Evolutionary conservation across 768 basidiomycete genomes (phyloP).

Genomic region (Collybia sp.): DNA sequence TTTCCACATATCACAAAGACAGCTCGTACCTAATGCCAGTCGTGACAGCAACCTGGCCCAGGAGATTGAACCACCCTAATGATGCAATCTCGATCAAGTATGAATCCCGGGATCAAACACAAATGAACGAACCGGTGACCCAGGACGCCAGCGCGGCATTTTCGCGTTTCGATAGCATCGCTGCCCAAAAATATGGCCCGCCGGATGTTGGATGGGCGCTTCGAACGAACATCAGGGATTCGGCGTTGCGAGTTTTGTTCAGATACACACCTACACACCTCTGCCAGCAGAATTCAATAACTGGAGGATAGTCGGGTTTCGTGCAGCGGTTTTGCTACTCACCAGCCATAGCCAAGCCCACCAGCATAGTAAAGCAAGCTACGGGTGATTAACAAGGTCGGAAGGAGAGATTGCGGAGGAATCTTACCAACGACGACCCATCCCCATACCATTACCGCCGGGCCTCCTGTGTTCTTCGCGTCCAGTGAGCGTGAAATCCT

Average conservation of each 20-base stretch:
- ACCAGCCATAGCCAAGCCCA: slow-evolving; percentile 77
- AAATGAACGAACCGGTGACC: slow-evolving; percentile 45
- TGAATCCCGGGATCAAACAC: too few relatives aligned
- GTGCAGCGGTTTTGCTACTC: slow-evolving; percentile 9
- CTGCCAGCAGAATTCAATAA: slow-evolving; percentile 15
- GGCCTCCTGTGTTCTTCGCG: slow-evolving; percentile 66
- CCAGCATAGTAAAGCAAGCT: slow-evolving; percentile 64
- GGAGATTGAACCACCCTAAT: slow-evolving; percentile 64
- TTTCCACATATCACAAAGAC: not conserved
- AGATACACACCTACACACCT: slow-evolving; percentile 40
- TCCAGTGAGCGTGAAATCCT: not conserved
- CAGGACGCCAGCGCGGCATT: slow-evolving; percentile 66
- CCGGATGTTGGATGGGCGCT: slow-evolving; percentile 71
- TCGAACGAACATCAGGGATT: slow-evolving; percentile 8
- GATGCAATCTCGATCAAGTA: too few relatives aligned
- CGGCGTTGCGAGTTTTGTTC: not conserved
- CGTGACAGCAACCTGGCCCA: slow-evolving; percentile 75
- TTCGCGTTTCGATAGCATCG: slow-evolving; percentile 57
- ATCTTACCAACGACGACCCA: slow-evolving; percentile 58
- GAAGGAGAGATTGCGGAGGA: not conserved
- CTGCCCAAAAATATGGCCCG: slow-evolving; percentile 81
- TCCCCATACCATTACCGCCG: slow-evolving; percentile 76
- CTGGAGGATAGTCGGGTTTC: not conserved
- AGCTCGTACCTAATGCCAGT: slow-evolving; percentile 56
- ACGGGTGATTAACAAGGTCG: not conserved